Base-by-base conservation (phyloP, 2,329 filamentous ascomycete species). In the Aspergillus hortae region DNA sequence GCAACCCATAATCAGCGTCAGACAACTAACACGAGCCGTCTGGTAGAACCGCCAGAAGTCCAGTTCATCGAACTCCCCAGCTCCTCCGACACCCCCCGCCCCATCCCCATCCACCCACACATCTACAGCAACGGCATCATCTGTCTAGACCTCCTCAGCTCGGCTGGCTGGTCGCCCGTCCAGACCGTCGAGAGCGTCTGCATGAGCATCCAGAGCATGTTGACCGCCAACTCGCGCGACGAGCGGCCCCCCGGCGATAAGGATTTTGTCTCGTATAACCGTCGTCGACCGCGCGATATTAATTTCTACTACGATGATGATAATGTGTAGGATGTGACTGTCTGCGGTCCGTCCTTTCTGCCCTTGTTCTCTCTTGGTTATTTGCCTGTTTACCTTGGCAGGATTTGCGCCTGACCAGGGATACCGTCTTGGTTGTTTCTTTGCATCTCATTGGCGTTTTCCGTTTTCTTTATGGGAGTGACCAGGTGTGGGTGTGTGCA, bases 81-180 rank as follows among this genome's bases (percentile, higher is more conserved):
- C 21, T 56, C 66, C 9, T 63, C 69, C 30, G 62, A 66, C 6
- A 69, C 74, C 1, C 70, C 72, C 38, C 80, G 81, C 40, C 75
- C 79, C 2, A 92, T 99, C 63, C 94, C 94, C 1, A 92, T 96
- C 70, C 94, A 99, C 66, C 94, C 94, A 3, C 94, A 99, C 75
- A 89, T 99, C 72, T 99, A 99, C 77, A 94, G 89, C 62, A 99
- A 99, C 72, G 94, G 94, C 62, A 96, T 97, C 71, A 99, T 99
- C 68, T 99, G 94, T 66, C 87, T 99, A 45, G 94, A 99, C 64
- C 82, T 99, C 1, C 84, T 99, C 7, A 90, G 90, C 48, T 79
- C 82, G 9, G 86, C 90, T 57, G 94, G 94, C 51, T 99, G 94
- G 94, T 94, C 88, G 44, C 94, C 94, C 0, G 92, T 99, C 0